phyloP scores from a whole-genome alignment of 2,329 filamentous ascomycete genomes.

The Paradendryphiella salina region DNA sequence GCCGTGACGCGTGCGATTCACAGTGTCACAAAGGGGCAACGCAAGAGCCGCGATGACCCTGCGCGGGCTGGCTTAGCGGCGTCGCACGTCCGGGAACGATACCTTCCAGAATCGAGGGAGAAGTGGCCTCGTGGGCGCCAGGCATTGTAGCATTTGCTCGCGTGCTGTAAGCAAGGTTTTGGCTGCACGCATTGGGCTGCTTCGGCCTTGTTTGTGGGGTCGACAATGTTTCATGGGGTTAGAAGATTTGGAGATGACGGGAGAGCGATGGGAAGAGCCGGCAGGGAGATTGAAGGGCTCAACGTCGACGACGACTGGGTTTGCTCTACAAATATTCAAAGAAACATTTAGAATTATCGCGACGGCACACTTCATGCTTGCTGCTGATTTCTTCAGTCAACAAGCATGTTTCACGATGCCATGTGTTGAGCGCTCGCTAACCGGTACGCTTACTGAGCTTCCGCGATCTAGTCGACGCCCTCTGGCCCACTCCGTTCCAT shows the following conservation, averaged over 20 bases:
- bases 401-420: background rate
- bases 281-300: constrained; percentile 1
- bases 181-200: constrained; percentile 7
- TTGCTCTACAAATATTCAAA: background rate
- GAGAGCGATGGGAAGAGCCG: background rate
- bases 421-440: constrained; percentile 16
- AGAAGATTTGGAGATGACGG: constrained; percentile 1
- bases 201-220: constrained; percentile 11
- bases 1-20: constrained; percentile 5
- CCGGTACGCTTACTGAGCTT: constrained; percentile 12
- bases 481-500: constrained; percentile 17
- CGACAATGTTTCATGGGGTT: constrained; percentile 8
- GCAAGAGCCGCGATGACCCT: constrained; percentile 11
- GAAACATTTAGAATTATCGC: too few species aligned
- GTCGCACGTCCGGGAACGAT: constrained; percentile 2
- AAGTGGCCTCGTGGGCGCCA: constrained; percentile 7
- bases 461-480: constrained; percentile 12
- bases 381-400: background rate
- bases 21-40: constrained; percentile 1
- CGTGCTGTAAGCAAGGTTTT: constrained; percentile 7
- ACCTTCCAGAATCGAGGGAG: constrained; percentile 2
- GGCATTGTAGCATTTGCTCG: constrained; percentile 12
- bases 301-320: background rate
- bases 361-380: background rate
- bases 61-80: constrained; percentile 5